Base-by-base conservation (phyloP, 805 yeast genomes). In the Candida ortonii region DNA sequence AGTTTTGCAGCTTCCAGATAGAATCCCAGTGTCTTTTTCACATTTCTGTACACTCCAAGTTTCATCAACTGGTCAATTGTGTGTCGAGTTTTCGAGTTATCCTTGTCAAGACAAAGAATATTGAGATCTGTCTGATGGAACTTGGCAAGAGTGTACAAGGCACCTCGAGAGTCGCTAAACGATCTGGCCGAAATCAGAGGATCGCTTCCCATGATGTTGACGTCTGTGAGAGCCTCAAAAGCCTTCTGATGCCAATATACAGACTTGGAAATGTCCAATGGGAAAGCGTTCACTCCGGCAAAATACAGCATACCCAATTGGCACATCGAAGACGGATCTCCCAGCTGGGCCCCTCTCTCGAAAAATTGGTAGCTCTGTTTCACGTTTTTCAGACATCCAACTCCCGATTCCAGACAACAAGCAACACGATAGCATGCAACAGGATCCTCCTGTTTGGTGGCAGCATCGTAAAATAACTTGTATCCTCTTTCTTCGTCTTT, bases 381-480 rank as follows among this genome's bases (percentile, higher is more conserved):
- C 14, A 54, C 32, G 46, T 73, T 72, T 25, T 63, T 52, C 35
- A 60, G 47, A 16, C 71, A 62, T 2, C 83, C 82, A 39, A 73
- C 68, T 12, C 85, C 81, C 53, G 80, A 64, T 53, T 84, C 93
- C 49, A 70, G 70, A 49, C 86, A 76, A 20, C 82, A 82, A 1
- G 83, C 93, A 1, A 78, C 71, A 30, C 90, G 62, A 59, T 80
- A 84, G 38, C 79, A 69, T 7, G 84, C 81, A 34, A 73, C 73
- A 0, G 77, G 67, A 48, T 79, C 79, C 14, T 73, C 70, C 25
- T 67, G 67, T 29, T 64, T 62, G 7, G 41, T 39, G 5, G 86
- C 82, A 1, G 87, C 81, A 39, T 71, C 73, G 19, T 59, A 47
- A 54, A 82, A 84, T 31, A 68, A 63, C 40, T 74, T 76, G 47